These are phyloP conservation scores for Coccomyxa sp. DNA, from an alignment of 139 green algal species.

Conservation along the genomic window DNA sequence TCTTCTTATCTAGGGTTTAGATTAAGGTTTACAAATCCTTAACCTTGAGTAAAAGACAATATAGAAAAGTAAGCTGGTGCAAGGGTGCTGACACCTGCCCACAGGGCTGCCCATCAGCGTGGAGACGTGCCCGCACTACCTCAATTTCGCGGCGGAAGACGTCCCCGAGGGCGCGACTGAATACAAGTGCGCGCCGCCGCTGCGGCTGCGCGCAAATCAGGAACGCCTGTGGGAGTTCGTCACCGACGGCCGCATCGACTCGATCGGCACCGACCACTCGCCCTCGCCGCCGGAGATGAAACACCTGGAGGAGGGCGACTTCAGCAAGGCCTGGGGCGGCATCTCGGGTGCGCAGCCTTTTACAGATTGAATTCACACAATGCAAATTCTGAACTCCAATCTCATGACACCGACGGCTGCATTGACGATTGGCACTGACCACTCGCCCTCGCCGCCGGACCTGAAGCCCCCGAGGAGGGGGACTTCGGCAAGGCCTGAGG, in stretches of 20 bases:
- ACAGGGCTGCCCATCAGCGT: conserved; percentile 68
- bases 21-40: too few species aligned
- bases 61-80: too few species aligned
- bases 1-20: too few species aligned
- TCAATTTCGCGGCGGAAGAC: conserved; percentile 76
- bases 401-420: too few species aligned
- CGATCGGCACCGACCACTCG: conserved; percentile 88
- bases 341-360: conserved; percentile 72
- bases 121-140: conserved; percentile 93
- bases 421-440: conserved; percentile 82
- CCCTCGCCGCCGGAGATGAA: conserved; percentile 74
- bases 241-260: conserved; percentile 48
- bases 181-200: conserved; percentile 87
- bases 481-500: conserved; percentile 88
- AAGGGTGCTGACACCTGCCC: too few species aligned
- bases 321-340: conserved; percentile 88
- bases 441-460: conserved; percentile 74
- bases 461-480: conserved; percentile 76
- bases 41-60: too few species aligned
- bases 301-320: conserved; percentile 75
- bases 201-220: conserved; percentile 62
- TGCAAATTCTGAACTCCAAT: too few species aligned
- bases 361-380: not conserved
- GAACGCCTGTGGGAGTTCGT: conserved; percentile 51
- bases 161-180: conserved; percentile 64